Conservation (phyloP, 257 asterid species). For the Mentha longifolia region DNA sequence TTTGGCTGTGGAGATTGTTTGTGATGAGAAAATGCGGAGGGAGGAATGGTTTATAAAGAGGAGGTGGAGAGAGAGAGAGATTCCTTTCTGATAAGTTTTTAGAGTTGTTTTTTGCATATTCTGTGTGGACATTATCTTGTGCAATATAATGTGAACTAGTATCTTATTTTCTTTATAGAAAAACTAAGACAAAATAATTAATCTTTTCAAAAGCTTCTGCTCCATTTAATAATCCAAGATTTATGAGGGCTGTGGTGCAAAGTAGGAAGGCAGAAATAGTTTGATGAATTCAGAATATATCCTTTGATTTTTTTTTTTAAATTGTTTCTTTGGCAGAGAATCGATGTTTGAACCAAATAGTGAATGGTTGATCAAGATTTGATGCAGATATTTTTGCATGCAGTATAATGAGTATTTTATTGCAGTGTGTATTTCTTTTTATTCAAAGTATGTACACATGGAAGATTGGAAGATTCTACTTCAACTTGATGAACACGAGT, state of each 20-base stretch:
- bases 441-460: neutral
- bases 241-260: neutral
- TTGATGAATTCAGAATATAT: constrained; percentile 11
- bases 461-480: constrained; percentile 11
- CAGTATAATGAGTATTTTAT: neutral
- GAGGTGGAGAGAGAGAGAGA: constrained; percentile 12
- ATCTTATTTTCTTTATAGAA: neutral
- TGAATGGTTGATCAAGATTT: constrained; percentile 13
- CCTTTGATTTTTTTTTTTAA: neutral
- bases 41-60: constrained; percentile 23
- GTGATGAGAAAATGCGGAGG: constrained; percentile 20
- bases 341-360: neutral
- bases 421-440: constrained; percentile 12
- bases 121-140: neutral
- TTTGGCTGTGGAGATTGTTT: neutral
- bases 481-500: constrained; percentile 1
- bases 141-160: neutral
- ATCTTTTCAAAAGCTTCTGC: neutral
- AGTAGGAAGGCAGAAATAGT: neutral
- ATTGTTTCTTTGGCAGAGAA: neutral
- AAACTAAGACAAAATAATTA: neutral
- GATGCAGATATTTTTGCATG: constrained; percentile 13
- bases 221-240: neutral
- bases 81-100: neutral
- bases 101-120: neutral